Evolutionary conservation across 2,329 filamentous ascomycete species (phyloP).

Genomic region (Trichoderma afroharzianum): DNA sequence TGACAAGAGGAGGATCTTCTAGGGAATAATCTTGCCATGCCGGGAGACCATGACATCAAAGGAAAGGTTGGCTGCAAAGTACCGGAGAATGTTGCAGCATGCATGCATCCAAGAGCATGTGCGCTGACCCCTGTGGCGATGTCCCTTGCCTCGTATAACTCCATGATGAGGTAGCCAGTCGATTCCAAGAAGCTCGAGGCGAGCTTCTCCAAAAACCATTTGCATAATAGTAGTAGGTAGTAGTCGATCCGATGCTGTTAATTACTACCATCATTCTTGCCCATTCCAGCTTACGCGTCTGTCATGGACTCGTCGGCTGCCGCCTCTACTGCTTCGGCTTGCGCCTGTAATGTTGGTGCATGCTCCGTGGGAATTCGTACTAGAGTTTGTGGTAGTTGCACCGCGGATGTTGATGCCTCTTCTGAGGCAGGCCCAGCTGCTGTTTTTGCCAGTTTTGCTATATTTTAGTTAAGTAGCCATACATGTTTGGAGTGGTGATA

Average conservation of each 20-base stretch:
- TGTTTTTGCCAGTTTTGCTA: conserved; percentile 68
- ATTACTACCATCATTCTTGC: neutral
- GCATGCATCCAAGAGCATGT: neutral
- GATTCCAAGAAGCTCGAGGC: neutral
- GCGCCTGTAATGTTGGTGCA: conserved; percentile 60
- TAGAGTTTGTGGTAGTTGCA: conserved; percentile 72
- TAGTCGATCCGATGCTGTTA: neutral
- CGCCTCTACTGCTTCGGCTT: conserved; percentile 50
- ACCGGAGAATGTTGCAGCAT: neutral
- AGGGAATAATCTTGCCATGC: neutral
- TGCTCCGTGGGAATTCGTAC: conserved; percentile 83
- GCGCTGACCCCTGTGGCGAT: neutral
- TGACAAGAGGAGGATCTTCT: neutral
- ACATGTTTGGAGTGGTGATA: neutral
- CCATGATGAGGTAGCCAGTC: neutral
- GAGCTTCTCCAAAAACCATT: neutral
- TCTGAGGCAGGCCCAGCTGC: conserved; percentile 36
- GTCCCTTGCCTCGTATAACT: neutral
- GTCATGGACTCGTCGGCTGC: conserved; percentile 35
- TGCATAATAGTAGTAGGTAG: neutral
- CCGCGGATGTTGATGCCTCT: conserved; percentile 39
- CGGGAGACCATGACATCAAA: neutral
- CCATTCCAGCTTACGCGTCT: neutral
- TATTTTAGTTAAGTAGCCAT: neutral
- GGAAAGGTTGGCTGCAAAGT: neutral